Conservation (phyloP, 2,329 filamentous ascomycete genomes). For the Exophiala dermatitidis region DNA sequence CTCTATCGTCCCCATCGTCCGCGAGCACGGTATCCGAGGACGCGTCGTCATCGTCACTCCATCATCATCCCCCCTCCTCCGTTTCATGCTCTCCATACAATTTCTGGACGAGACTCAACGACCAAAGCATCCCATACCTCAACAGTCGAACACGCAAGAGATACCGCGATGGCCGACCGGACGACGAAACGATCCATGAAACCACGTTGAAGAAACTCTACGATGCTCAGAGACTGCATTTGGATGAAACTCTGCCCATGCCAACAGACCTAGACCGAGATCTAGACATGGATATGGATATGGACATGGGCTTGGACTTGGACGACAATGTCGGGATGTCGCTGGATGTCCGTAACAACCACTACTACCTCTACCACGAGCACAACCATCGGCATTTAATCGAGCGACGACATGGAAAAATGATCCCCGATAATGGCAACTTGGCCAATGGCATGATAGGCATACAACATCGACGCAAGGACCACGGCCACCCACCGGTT, state of each 20-base stretch:
- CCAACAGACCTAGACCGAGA: not conserved
- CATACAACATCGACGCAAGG: too few species aligned
- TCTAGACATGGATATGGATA: slow-evolving; percentile 12
- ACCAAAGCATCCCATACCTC: slow-evolving; percentile 33
- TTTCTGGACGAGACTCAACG: slow-evolving; percentile 2
- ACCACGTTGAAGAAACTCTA: slow-evolving; percentile 25
- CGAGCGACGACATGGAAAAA: too few species aligned
- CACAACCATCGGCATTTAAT: too few species aligned
- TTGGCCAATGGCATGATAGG: too few species aligned
- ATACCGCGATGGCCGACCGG: slow-evolving; percentile 51
- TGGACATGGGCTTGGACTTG: too few species aligned
- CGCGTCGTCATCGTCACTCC: not conserved
- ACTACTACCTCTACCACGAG: too few species aligned
- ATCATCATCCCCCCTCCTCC: too few species aligned
- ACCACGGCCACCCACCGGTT: too few species aligned
- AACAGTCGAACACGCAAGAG: slow-evolving; percentile 54
- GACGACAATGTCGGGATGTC: too few species aligned
- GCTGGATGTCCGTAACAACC: too few species aligned
- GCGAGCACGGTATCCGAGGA: slow-evolving; percentile 4
- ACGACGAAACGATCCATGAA: slow-evolving; percentile 43
- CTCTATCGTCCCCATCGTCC: slow-evolving; percentile 11
- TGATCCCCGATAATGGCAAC: too few species aligned
- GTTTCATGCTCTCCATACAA: not conserved
- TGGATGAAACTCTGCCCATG: slow-evolving; percentile 10
- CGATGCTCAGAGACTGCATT: slow-evolving; percentile 22